Conservation (phyloP, 352 stramenopile species). For the Phytophthora constricta region DNA sequence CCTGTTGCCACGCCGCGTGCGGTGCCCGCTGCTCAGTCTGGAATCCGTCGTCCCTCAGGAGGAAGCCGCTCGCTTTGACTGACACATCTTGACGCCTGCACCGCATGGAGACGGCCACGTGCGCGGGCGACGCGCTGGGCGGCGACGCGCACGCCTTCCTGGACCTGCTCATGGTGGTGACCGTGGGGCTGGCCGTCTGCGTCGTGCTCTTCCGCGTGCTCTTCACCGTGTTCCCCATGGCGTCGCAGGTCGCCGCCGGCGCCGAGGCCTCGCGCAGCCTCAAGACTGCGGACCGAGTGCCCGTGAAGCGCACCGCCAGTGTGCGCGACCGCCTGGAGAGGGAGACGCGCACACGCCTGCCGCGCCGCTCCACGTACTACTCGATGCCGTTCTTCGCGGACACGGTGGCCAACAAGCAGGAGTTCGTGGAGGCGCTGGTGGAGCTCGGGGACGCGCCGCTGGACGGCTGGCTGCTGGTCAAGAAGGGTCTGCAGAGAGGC, state of each 20-base stretch:
- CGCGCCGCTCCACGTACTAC: constrained; percentile 77
- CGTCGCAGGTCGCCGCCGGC: background rate
- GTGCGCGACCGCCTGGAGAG: constrained; percentile 70
- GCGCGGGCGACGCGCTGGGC: constrained; percentile 15
- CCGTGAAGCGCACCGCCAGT: constrained; percentile 41
- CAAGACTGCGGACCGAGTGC: constrained; percentile 14
- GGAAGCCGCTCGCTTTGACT: too few relatives aligned
- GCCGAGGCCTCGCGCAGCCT: constrained; percentile 13
- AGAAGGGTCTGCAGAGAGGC: constrained; percentile 71
- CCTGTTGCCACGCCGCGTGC: too few relatives aligned
- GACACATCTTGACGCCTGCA: too few relatives aligned
- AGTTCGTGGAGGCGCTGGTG: constrained; percentile 74
- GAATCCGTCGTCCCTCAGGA: background rate
- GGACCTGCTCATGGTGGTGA: constrained; percentile 73
- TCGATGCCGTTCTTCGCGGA: constrained; percentile 81
- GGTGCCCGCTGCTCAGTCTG: background rate
- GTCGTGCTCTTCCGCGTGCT: constrained; percentile 72
- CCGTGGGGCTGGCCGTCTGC: constrained; percentile 63
- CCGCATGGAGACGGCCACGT: constrained; percentile 29
- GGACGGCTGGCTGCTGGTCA: constrained; percentile 82
- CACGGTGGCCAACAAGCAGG: constrained; percentile 72
- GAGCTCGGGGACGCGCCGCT: constrained; percentile 72
- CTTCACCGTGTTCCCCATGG: constrained; percentile 57
- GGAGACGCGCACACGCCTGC: constrained; percentile 64
- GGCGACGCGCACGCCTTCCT: constrained; percentile 46